Percentiles rank a stretch among this genome's conserved stretches.
Conservation (phyloP, 345 rosid genomes). For the Toxicodendron radicans region DNA sequence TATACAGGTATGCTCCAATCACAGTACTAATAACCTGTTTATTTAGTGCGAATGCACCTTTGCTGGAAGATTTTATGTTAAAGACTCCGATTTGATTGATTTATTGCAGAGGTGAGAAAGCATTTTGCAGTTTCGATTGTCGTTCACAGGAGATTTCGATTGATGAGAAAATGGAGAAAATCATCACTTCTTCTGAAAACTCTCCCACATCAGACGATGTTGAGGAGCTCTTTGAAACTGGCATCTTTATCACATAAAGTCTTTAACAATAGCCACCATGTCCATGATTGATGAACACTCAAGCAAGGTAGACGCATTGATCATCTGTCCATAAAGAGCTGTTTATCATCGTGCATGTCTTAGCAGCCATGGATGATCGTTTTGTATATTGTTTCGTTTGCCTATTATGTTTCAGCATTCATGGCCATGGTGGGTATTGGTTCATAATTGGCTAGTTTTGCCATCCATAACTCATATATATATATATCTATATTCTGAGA, state of each 20-base stretch:
- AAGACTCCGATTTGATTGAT: background rate
- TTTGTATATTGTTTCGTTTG: constrained; percentile 44
- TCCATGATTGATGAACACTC: constrained; percentile 33
- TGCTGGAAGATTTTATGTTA: background rate
- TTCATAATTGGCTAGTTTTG: constrained; percentile 12
- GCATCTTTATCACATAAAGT: constrained; percentile 31
- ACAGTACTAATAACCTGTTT: background rate
- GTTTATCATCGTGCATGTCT: constrained; percentile 46
- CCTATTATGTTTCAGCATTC: constrained; percentile 34
- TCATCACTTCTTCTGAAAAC: constrained; percentile 28
- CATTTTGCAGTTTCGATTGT: constrained; percentile 77
- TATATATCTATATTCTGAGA: background rate
- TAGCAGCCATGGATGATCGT: constrained; percentile 73
- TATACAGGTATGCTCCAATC: constrained; percentile 61
- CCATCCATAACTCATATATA: constrained; percentile 14
- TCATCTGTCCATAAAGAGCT: constrained; percentile 70
- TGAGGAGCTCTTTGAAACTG: constrained; percentile 38
- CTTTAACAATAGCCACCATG: constrained; percentile 22
- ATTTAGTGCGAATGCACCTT: background rate
- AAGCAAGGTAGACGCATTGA: constrained; percentile 31
- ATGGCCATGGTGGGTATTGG: constrained; percentile 31
- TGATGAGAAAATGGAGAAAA: constrained; percentile 47
- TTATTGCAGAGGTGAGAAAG: constrained; percentile 74
- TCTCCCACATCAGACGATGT: constrained; percentile 23
- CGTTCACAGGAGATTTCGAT: constrained; percentile 63